Evolutionary conservation across 2,329 filamentous ascomycete genomes (phyloP).

Genomic region (Coleophoma cylindrospora): DNA sequence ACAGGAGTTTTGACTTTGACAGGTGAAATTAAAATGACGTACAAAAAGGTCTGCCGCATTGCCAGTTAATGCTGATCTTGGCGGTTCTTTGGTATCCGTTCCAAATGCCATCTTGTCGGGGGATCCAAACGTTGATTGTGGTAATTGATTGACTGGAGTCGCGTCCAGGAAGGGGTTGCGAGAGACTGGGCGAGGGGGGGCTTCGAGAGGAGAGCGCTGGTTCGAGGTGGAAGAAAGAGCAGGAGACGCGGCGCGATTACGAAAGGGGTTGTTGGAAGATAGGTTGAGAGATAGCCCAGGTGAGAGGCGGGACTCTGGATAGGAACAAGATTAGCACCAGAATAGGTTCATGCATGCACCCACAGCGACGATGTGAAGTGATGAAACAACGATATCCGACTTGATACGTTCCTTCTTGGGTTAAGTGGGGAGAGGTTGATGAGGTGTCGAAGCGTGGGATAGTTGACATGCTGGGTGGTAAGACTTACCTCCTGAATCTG

Average conservation of each 20-base stretch:
- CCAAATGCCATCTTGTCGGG: conserved; percentile 45
- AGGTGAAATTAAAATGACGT: conserved; percentile 38
- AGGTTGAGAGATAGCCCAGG: conserved; percentile 59
- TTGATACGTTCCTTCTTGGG: conserved; percentile 20
- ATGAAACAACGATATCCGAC: conserved; percentile 25
- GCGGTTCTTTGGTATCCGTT: conserved; percentile 28
- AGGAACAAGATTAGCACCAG: conserved; percentile 20
- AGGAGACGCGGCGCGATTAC: conserved; percentile 66
- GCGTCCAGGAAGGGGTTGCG: conserved; percentile 72
- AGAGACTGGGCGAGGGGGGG: conserved; percentile 55
- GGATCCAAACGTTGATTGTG: conserved; percentile 19
- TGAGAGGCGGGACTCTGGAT: conserved; percentile 33
- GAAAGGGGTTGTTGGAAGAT: conserved; percentile 72
- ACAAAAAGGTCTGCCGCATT: conserved; percentile 72
- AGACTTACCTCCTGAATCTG: conserved; percentile 21
- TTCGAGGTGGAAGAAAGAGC: conserved; percentile 29
- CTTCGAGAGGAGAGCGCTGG: conserved; percentile 53
- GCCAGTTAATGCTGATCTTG: conserved; percentile 35
- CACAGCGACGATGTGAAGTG: conserved; percentile 10
- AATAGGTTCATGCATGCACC: conserved; percentile 22
- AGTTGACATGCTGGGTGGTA: conserved; percentile 10
- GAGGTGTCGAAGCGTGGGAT: conserved; percentile 17
- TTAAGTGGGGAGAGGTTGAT: conserved; percentile 20
- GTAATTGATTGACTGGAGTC: conserved; percentile 16
- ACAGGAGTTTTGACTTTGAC: conserved; percentile 8